Base-by-base conservation (phyloP, 257 asterid species). In the Fraxinus americana region DNA sequence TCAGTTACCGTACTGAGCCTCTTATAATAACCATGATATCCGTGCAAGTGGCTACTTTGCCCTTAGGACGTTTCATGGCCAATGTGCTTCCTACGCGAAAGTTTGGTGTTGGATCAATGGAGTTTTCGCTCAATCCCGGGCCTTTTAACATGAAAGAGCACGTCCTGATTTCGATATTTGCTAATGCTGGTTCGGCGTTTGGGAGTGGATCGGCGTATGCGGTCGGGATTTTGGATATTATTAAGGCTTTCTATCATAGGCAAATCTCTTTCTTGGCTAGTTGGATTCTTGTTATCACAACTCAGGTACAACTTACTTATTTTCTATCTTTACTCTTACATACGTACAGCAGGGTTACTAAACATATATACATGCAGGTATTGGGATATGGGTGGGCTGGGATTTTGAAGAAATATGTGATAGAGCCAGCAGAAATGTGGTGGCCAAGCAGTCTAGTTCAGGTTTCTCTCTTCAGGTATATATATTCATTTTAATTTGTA, bases 71-170 rank as follows among this genome's bases (percentile, higher is more conserved):
- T 0, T 74, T 90, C 73, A 84, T 91, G 92, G 97, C 97, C 0
- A 78, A 17, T 0, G 90, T 88, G 45, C 84, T 91, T 36, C 92
- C 97, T 2, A 69, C 66, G 11, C 71, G 82, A 29, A 88, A 74
- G 83, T 88, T 89, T 67, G 39, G 67, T 0, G 76, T 85, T 4
- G 89, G 86, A 0, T 41, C 84, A 7, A 71, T 83, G 84, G 79
- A 83, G 79, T 90, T 90, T 32, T 81, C 92, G 27, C 80, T 91
- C 13, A 91, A 91, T 74, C 92, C 97, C 0, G 97, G 94, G 13
- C 94, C 97, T 8, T 91, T 91, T 76, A 89, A 91, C 75, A 76
- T 90, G 84, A 91, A 91, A 72, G 97, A 91, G 78, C 97, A 91
- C 50, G 97, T 90, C 0, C 57, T 91, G 78, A 91, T 91, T 4